Evolutionary conservation across 1,284 basidiomycete genomes (phyloP).

Genomic region (Fomitiporia mediterranea): DNA sequence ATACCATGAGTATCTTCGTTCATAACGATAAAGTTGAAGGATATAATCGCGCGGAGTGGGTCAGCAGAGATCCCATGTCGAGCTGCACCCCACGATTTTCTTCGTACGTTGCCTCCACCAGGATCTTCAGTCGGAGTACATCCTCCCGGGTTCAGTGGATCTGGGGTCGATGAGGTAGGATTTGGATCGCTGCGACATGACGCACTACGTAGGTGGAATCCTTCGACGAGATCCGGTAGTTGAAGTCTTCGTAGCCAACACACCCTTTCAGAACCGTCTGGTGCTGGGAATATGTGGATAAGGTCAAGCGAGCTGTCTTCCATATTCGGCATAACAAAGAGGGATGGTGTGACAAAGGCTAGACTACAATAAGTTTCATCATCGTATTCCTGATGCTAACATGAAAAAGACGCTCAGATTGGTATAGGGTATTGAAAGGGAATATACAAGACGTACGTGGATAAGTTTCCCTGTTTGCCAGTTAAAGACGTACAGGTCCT

Average conservation of each 20-base stretch:
- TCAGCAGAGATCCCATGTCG: constrained; percentile 1
- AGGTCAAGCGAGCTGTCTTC: constrained; percentile 6
- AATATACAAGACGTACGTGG: neutral
- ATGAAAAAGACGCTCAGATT: neutral
- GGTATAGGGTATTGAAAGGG: neutral
- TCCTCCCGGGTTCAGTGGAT: neutral
- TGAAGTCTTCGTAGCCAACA: neutral
- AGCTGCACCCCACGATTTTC: neutral
- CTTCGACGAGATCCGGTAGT: neutral
- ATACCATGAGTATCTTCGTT: neutral
- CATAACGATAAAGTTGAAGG: constrained; percentile 1
- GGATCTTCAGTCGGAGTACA: neutral
- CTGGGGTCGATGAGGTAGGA: neutral
- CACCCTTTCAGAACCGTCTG: neutral
- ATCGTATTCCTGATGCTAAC: neutral
- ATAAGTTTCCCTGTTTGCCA: constrained; percentile 10
- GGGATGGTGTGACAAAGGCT: constrained; percentile 13
- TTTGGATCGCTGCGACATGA: constrained; percentile 14
- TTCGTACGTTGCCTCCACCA: neutral
- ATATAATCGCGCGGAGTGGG: constrained; percentile 3
- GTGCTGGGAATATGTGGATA: constrained; percentile 3
- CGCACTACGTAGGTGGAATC: neutral
- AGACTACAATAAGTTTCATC: neutral
- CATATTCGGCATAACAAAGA: constrained; percentile 12
- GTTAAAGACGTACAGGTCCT: constrained; percentile 14